These are phyloP conservation scores for Plasmodium relictum DNA, from an alignment of 169 alveolate species.

Conservation along the genomic window DNA sequence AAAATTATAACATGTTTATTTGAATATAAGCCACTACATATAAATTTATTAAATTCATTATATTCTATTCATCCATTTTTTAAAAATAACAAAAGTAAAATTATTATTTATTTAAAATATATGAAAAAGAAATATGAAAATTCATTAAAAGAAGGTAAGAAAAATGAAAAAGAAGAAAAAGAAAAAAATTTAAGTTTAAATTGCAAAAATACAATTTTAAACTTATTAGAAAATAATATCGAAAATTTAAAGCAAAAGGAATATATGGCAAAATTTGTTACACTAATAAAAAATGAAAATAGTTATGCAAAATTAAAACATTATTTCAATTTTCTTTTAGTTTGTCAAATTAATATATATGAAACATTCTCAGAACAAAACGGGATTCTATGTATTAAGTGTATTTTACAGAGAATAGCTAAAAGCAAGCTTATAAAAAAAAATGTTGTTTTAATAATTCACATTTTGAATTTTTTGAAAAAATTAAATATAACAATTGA, in stretches of 20 bases:
- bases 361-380: constrained; percentile 37
- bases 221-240: constrained; percentile 11
- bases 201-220: constrained; percentile 19
- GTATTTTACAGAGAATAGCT: constrained; percentile 58
- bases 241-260: constrained; percentile 33
- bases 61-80: constrained; percentile 43
- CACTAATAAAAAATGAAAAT: constrained; percentile 45
- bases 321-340: constrained; percentile 26
- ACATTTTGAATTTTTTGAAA: constrained; percentile 34
- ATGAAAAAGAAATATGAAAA: constrained; percentile 46
- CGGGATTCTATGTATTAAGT: constrained; percentile 35
- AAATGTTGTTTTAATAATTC: constrained; percentile 24
- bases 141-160: constrained; percentile 14
- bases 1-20: constrained; percentile 65
- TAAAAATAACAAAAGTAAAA: constrained; percentile 54
- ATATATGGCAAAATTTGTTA: constrained; percentile 33
- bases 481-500: constrained; percentile 45
- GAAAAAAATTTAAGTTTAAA: background rate
- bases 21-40: constrained; percentile 50
- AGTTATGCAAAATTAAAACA: constrained; percentile 31
- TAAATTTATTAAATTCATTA: constrained; percentile 17
- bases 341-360: constrained; percentile 4
- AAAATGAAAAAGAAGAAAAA: constrained; percentile 10
- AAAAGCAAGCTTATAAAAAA: constrained; percentile 51
- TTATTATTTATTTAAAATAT: constrained; percentile 47